Base-by-base conservation (phyloP, 2,329 filamentous ascomycete species). In the Trichoderma guizhouense region DNA sequence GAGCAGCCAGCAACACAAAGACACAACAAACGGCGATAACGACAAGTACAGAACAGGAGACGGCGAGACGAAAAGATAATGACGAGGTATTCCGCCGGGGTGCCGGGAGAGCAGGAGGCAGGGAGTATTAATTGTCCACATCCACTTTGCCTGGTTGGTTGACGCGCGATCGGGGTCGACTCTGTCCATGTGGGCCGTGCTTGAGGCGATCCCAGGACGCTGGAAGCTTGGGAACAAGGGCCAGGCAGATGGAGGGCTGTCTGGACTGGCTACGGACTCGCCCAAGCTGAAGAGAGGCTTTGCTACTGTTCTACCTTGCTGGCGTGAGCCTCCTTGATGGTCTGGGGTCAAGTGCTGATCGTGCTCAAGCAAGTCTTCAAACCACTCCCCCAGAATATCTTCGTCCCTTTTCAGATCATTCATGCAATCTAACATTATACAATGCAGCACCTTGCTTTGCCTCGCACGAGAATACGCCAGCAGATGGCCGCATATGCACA, bases 141-240 rank as follows among this genome's bases (percentile, higher is more conserved):
- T 66, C 69, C 69, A 71, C 69, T 66, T 60, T 65, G 61, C 61
- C 61, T 60, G 36, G 61, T 71, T 71, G 69, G 69, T 60, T 65
- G 69, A 71, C 69, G 61, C 61, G 68, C 71, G 71, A 72, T 72
- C 71, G 63, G 71, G 71, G 68, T 72, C 67, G 69, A 55, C 58
- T 57, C 32, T 39, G 58, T 26, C 61, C 61, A 71, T 65, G 71
- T 72, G 71, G 71, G 71, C 71, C 61, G 39, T 61, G 71, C 62
- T 57, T 71, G 71, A 72, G 71, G 71, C 71, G 68, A 71, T 71
- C 68, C 67, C 68, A 71, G 62, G 58, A 71, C 53, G 61, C 62
- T 66, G 71, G 71, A 71, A 71, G 62, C 71, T 39, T 71, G 51
- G 55, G 11, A 24, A 61, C 71, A 72, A 65, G 71, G 69, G 57